These are phyloP conservation scores for Theobroma cacao DNA, from an alignment of 345 rosid genomes.

Conservation along the genomic window DNA sequence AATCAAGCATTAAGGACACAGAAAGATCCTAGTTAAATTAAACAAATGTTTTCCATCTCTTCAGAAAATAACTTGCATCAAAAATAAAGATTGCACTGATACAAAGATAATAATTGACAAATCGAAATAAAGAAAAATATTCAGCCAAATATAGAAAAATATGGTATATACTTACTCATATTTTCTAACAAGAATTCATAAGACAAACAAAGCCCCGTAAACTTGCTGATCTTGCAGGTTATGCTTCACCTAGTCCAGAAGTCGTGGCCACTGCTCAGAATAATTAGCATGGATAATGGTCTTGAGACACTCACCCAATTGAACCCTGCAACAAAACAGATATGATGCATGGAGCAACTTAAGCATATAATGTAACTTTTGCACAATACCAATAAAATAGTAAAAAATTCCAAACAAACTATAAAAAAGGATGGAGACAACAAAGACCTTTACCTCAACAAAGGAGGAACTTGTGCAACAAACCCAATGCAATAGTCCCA, in stretches of 20 bases:
- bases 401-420: not conserved
- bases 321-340: conserved; percentile 50
- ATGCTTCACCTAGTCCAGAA: conserved; percentile 92
- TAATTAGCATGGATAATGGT: conserved; percentile 92
- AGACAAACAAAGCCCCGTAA: conserved; percentile 83
- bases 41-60: not conserved
- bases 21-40: not conserved
- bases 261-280: conserved; percentile 98
- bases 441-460: conserved; percentile 58
- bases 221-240: conserved; percentile 90
- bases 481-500: no score
- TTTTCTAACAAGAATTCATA: conserved; percentile 93
- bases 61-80: not conserved
- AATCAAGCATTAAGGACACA: not conserved
- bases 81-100: not conserved
- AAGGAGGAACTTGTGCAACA: conserved; percentile 81
- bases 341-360: not conserved
- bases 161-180: conserved; percentile 63
- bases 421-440: not conserved
- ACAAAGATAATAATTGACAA: not conserved
- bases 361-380: not conserved
- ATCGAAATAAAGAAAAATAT: not conserved
- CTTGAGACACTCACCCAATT: conserved; percentile 96
- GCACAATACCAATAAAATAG: conserved; percentile 9
- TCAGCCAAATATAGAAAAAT: not conserved